A percentile compares a stretch with the other conserved stretches of the same genome.
These are phyloP conservation scores for Ganoderma multipileum DNA, from an alignment of 1,284 basidiomycete genomes.

Conservation along the genomic window DNA sequence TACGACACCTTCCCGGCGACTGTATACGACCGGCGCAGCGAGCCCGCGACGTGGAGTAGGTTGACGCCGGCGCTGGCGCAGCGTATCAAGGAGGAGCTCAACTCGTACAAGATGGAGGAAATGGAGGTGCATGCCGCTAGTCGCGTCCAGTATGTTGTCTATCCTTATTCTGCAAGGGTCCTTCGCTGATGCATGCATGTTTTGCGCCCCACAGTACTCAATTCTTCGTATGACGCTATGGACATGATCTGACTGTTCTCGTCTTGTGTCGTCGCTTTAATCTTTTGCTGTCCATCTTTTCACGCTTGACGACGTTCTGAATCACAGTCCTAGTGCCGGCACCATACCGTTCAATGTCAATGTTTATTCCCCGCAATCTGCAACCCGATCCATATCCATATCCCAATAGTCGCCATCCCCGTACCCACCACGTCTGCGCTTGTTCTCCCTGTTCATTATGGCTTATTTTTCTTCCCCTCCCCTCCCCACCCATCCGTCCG, in stretches of 20 bases:
- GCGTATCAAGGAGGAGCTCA: conserved; percentile 95
- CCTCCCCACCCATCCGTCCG: conserved; percentile 18
- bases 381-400: background rate
- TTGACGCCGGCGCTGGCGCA: conserved; percentile 94
- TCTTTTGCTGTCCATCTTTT: conserved; percentile 31
- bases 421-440: conserved; percentile 7
- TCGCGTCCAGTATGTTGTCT: conserved; percentile 77
- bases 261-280: conserved; percentile 29
- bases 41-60: conserved; percentile 96
- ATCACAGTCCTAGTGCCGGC: conserved; percentile 31
- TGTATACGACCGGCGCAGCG: conserved; percentile 93
- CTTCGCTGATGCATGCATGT: background rate
- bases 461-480: conserved; percentile 16
- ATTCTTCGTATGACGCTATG: conserved; percentile 56
- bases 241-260: conserved; percentile 27
- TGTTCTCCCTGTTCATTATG: conserved; percentile 23
- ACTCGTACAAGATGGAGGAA: conserved; percentile 98
- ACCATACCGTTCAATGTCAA: conserved; percentile 22
- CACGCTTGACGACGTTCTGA: conserved; percentile 33
- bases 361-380: conserved; percentile 26
- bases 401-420: background rate
- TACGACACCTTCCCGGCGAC: conserved; percentile 94
- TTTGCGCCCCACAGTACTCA: conserved; percentile 51
- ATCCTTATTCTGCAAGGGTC: conserved; percentile 17
- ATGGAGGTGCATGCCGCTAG: conserved; percentile 95